phyloP scores from a whole-genome alignment of 495 filamentous ascomycete species.

The Penicillium subrubescens region DNA sequence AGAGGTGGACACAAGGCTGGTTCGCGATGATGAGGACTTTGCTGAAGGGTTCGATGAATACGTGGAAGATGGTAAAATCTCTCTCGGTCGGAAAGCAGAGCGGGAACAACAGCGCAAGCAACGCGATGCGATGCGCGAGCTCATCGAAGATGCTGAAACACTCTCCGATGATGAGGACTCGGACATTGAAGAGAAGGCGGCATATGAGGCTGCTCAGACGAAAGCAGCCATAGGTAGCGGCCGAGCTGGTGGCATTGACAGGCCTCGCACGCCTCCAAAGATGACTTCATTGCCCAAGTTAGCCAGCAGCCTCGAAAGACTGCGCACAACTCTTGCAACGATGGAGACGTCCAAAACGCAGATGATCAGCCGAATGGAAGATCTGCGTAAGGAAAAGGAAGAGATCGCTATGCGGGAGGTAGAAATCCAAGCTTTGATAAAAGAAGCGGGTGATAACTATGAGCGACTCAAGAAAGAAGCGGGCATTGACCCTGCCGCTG shows the following conservation, averaged over 20 bases:
- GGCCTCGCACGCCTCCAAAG: conserved; percentile 57
- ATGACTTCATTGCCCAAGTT: conserved; percentile 60
- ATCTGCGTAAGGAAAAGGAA: conserved; percentile 63
- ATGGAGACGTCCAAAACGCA: conserved; percentile 57
- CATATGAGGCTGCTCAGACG: conserved; percentile 88
- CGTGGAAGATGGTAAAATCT: conserved; percentile 78
- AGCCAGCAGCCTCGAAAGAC: conserved; percentile 48
- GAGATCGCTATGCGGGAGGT: conserved; percentile 74
- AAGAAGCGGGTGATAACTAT: conserved; percentile 81
- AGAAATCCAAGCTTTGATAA: conserved; percentile 79
- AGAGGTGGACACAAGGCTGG: conserved; percentile 66
- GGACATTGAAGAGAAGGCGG: conserved; percentile 76
- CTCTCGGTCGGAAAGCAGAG: conserved; percentile 79
- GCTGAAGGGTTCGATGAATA: conserved; percentile 94
- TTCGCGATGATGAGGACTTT: conserved; percentile 89
- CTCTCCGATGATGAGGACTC: conserved; percentile 69
- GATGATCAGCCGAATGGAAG: conserved; percentile 61
- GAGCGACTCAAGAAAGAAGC: conserved; percentile 59
- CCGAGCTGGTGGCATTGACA: conserved; percentile 42
- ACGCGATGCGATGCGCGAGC: conserved; percentile 75
- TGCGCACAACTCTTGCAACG: conserved; percentile 53
- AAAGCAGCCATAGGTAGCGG: conserved; percentile 76
- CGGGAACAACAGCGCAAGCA: conserved; percentile 67
- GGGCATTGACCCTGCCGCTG: conserved; percentile 38
- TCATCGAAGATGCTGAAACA: conserved; percentile 80